Percentiles rank a stretch among this genome's conserved stretches.
phyloP scores from a whole-genome alignment of 2,329 filamentous ascomycete genomes.

The Talaromyces islandicus region DNA sequence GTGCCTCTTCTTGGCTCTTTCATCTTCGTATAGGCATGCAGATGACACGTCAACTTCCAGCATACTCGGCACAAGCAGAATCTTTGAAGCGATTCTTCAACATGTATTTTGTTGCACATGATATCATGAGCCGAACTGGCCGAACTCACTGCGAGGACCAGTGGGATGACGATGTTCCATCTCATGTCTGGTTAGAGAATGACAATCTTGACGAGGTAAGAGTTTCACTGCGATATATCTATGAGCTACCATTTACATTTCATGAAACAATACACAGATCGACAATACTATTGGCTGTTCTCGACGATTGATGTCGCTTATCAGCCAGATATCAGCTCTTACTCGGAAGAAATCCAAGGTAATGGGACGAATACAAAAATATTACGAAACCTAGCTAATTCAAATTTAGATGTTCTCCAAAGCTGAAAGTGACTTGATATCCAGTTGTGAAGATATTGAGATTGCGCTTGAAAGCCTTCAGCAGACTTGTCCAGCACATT shows the following conservation, averaged over 20 bases:
- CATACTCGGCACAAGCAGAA: constrained; percentile 11
- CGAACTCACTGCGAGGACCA: constrained; percentile 6
- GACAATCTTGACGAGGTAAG: constrained; percentile 20
- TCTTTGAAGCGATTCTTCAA: constrained; percentile 12
- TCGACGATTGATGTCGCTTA: constrained; percentile 21
- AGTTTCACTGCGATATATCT: not conserved
- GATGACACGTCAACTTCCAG: constrained; percentile 16
- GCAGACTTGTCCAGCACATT: constrained; percentile 16
- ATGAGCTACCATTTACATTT: not conserved
- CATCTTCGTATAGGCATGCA: constrained; percentile 24
- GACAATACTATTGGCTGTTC: constrained; percentile 28
- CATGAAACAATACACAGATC: constrained; percentile 14
- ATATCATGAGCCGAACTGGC: constrained; percentile 25
- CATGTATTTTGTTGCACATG: constrained; percentile 29
- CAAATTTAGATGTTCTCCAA: not conserved
- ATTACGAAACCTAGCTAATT: not conserved
- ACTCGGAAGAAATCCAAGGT: constrained; percentile 10
- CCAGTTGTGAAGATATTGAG: constrained; percentile 10
- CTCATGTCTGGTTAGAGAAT: constrained; percentile 16
- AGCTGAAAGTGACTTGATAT: constrained; percentile 1
- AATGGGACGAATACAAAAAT: not conserved
- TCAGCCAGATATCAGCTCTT: constrained; percentile 18
- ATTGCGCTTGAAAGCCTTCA: constrained; percentile 5
- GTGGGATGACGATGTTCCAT: not conserved
- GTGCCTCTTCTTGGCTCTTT: constrained; percentile 25